These are phyloP conservation scores for Trichoderma cornu-damae DNA, from an alignment of 2,329 filamentous ascomycete species.

Conservation along the genomic window DNA sequence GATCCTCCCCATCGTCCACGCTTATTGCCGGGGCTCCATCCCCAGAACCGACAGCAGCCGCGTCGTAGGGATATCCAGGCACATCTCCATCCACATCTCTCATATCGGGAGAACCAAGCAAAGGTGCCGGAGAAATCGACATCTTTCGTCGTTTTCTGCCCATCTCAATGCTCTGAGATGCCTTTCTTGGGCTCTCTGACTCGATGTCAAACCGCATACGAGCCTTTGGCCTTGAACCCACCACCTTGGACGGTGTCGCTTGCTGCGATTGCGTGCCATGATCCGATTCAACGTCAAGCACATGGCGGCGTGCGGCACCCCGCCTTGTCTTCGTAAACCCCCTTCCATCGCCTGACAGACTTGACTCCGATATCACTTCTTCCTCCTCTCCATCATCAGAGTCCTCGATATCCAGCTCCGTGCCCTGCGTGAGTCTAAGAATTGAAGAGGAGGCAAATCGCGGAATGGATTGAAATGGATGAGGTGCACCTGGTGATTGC, in stretches of 20 bases:
- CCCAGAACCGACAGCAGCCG: neutral
- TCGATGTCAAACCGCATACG: conserved; percentile 4
- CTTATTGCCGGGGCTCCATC: conserved; percentile 1
- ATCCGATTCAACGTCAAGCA: conserved; percentile 30
- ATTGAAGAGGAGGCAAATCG: conserved; percentile 35
- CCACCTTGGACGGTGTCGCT: neutral
- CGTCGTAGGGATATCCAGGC: neutral
- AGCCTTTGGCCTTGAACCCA: neutral
- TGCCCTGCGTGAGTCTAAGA: conserved; percentile 28
- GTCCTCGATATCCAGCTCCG: conserved; percentile 31
- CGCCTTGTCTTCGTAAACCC: conserved; percentile 13
- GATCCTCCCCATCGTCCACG: neutral
- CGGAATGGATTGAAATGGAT: conserved; percentile 37
- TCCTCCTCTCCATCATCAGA: conserved; percentile 27
- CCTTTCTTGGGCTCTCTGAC: neutral
- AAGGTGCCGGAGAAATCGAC: conserved; percentile 27
- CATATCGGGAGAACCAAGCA: conserved; percentile 13
- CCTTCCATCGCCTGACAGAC: conserved; percentile 9
- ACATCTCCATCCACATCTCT: neutral
- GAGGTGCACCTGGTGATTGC: conserved; percentile 29
- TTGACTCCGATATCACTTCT: conserved; percentile 18
- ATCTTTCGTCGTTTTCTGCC: conserved; percentile 28
- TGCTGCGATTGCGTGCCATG: conserved; percentile 21
- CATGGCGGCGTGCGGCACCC: conserved; percentile 22
- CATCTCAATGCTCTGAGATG: neutral